Conservation (phyloP, 805 yeast genomes). For the Metschnikowia colocasiae region DNA sequence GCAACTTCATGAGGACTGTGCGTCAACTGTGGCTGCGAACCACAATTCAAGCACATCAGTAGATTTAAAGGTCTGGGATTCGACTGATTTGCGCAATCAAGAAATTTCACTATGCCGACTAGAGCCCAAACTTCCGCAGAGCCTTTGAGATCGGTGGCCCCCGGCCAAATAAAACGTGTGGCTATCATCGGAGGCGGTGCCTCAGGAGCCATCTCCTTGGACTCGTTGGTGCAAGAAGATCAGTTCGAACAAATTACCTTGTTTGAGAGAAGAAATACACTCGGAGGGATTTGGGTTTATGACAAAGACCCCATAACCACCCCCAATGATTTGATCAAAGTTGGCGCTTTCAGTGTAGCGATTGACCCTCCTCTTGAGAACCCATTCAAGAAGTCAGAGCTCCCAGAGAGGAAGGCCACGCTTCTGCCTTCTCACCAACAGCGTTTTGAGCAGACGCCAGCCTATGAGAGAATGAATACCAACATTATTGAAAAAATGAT, state of each 20-base stretch:
- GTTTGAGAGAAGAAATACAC: constrained; percentile 37
- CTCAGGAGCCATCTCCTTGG: constrained; percentile 43
- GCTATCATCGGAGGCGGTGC: constrained; percentile 54
- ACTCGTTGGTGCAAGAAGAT: constrained; percentile 34
- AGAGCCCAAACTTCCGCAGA: neutral
- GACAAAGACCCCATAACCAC: constrained; percentile 21
- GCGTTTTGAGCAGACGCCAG: constrained; percentile 29
- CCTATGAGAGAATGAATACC: constrained; percentile 26
- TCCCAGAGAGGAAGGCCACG: neutral
- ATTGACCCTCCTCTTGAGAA: constrained; percentile 26
- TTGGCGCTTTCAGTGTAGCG: constrained; percentile 20
- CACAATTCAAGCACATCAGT: constrained; percentile 2
- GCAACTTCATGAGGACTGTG: constrained; percentile 1
- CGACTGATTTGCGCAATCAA: neutral
- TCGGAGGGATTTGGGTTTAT: constrained; percentile 45
- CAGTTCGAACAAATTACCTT: constrained; percentile 31
- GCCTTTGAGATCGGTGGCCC: neutral
- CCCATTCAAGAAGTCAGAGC: constrained; percentile 18
- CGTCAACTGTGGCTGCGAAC: constrained; percentile 16
- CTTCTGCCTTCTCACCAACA: constrained; percentile 20
- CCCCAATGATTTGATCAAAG: constrained; percentile 14
- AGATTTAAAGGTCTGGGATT: neutral
- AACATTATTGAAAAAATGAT: constrained; percentile 43
- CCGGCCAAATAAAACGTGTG: constrained; percentile 22
- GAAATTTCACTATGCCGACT: constrained; percentile 1